Evolutionary conservation across 192 early-diverging fungal genomes (phyloP).

Genomic region (Coemansia sp.): DNA sequence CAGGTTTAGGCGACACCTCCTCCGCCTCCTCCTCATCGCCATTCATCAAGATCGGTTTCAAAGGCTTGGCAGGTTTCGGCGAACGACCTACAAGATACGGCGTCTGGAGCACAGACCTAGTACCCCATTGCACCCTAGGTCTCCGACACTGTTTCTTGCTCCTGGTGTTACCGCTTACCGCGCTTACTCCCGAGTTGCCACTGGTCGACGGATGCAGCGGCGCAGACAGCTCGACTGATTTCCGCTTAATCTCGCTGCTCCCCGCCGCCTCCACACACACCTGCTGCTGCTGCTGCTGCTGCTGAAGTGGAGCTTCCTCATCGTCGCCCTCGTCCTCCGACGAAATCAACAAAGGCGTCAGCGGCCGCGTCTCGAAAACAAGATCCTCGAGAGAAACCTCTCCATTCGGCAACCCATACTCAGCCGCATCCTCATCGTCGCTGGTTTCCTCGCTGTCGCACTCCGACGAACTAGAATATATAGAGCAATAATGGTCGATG

Average conservation of each 20-base stretch:
- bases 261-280: background rate
- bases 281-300: no score
- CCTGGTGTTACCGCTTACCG: background rate
- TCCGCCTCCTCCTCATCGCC: background rate
- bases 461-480: slow-evolving; percentile 15
- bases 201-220: background rate
- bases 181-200: background rate
- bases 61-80: background rate
- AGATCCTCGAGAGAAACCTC: background rate
- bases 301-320: no score
- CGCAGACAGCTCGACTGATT: slow-evolving; percentile 13
- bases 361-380: slow-evolving; percentile 4
- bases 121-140: slow-evolving; percentile 33
- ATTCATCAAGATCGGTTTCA: slow-evolving; percentile 1
- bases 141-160: slow-evolving; percentile 30
- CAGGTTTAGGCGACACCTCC: background rate
- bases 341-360: slow-evolving; percentile 10
- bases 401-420: background rate
- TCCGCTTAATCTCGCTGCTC: slow-evolving; percentile 19
- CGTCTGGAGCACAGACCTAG: slow-evolving; percentile 16
- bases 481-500: slow-evolving; percentile 13
- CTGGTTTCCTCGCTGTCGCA: background rate
- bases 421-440: background rate
- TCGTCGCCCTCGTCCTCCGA: slow-evolving; percentile 6
- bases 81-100: slow-evolving; percentile 15